Evolutionary conservation across 805 yeast genomes (phyloP), one percentile per base, ranked within the genome.

Genomic region (Scheffersomyces spartinae): DNA sequence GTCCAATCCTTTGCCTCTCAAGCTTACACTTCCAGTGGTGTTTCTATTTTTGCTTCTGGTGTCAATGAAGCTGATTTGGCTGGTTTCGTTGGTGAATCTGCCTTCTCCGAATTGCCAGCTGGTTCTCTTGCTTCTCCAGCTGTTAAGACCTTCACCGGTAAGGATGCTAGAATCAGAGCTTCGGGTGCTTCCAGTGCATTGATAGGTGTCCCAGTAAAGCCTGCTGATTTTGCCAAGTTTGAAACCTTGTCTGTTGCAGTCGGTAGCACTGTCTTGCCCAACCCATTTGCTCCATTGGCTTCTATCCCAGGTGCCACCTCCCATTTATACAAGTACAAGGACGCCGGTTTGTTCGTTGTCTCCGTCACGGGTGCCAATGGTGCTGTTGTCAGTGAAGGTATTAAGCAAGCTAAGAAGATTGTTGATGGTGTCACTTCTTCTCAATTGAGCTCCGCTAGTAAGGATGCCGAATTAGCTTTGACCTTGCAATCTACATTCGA

Each of bases 261-360:
- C 36, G 72, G 75, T 35, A 55, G 71, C 30, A 49, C 58, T 25
- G 53, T 74, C 31, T 68, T 79, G 52, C 68, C 80, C 54, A 66
- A 66, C 31, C 64, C 71, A 32, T 45, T 52, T 26, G 49, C 75
- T 22, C 65, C 74, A 28, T 62, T 71, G 36, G 57, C 70, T 39
- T 36, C 45, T 35, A 53, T 63, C 31, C 51, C 58, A 25, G 65
- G 68, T 39, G 56, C 78, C 35, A 50, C 61, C 42, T 51, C 80
- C 35, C 52, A 63, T 42, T 61, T 80, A 43, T 59, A 64, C 49
- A 62, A 70, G 48, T 85, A 79, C 69, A 63, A 73, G 39, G 85
- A 77, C 48, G 82, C 85, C 32, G 82, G 88, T 30, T 68, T 91
- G 45, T 79, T 91, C 61, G 70, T 78, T 41, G 64, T 84, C 29